These are phyloP conservation scores for Leccinum griseonigrum DNA, from an alignment of 1,284 basidiomycete genomes.

Conservation along the genomic window DNA sequence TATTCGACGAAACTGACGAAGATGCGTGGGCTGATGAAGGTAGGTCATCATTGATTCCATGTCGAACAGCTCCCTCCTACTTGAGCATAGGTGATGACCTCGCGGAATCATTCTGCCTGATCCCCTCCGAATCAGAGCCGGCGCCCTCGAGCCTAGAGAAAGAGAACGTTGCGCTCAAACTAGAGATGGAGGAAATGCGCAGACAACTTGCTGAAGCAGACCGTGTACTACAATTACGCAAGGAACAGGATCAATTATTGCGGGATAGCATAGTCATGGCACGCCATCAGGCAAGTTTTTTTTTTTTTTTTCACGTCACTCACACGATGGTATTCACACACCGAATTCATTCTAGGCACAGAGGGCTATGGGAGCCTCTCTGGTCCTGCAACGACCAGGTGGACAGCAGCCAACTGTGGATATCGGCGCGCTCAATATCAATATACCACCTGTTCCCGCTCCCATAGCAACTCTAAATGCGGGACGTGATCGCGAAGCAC, in stretches of 20 bases:
- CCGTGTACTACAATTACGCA: slow-evolving; percentile 58
- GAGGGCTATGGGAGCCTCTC: slow-evolving; percentile 68
- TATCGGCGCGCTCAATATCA: slow-evolving; percentile 53
- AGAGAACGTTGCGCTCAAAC: slow-evolving; percentile 63
- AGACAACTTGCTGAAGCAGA: slow-evolving; percentile 59
- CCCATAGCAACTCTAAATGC: slow-evolving; percentile 50
- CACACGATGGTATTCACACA: slow-evolving; percentile 1
- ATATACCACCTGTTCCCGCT: slow-evolving; percentile 45
- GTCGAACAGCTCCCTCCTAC: not conserved
- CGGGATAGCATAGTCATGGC: slow-evolving; percentile 77
- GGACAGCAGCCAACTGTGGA: slow-evolving; percentile 41
- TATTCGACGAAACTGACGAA: slow-evolving; percentile 30
- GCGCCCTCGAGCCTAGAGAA: slow-evolving; percentile 50
- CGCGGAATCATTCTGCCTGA: slow-evolving; percentile 73
- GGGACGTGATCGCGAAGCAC: slow-evolving; percentile 60
- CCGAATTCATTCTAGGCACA: slow-evolving; percentile 52
- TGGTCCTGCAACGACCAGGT: slow-evolving; percentile 46
- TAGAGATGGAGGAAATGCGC: slow-evolving; percentile 55
- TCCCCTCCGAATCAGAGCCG: slow-evolving; percentile 58
- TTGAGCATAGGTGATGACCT: slow-evolving; percentile 53
- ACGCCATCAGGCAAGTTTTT: slow-evolving; percentile 59
- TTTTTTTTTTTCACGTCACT: not conserved
- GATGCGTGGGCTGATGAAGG: slow-evolving; percentile 44
- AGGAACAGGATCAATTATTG: slow-evolving; percentile 73
- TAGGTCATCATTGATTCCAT: slow-evolving; percentile 15